phyloP scores from a whole-genome alignment of 2,329 filamentous ascomycete genomes.

The Phialemoniopsis sp. region DNA sequence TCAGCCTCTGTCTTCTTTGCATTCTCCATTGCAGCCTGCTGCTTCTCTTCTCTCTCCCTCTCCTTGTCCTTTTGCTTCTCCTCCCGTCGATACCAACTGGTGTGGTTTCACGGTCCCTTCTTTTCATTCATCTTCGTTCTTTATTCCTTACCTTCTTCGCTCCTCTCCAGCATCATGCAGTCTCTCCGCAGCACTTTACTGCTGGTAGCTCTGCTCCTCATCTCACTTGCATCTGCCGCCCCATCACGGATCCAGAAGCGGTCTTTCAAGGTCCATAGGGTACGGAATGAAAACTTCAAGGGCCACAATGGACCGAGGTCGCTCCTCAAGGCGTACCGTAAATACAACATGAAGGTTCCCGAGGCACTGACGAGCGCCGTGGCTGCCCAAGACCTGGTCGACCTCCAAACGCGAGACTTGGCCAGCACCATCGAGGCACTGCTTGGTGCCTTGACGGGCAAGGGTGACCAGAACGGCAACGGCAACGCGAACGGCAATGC shows the following conservation, averaged over 20 bases:
- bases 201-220: constrained; percentile 39
- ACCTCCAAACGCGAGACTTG: constrained; percentile 21
- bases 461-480: not conserved
- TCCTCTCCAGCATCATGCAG: constrained; percentile 13
- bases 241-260: constrained; percentile 41
- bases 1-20: not conserved
- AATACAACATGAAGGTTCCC: constrained; percentile 56
- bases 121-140: constrained; percentile 2
- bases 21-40: constrained; percentile 1
- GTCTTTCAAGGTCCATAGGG: constrained; percentile 59
- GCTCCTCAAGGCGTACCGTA: constrained; percentile 63
- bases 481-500: not conserved
- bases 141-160: constrained; percentile 5
- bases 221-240: constrained; percentile 40
- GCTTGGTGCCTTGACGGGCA: not conserved
- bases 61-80: constrained; percentile 2
- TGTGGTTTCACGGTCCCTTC: constrained; percentile 11
- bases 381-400: no score
- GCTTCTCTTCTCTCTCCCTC: constrained; percentile 1
- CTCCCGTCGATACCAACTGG: constrained; percentile 15
- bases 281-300: constrained; percentile 50
- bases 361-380: constrained; percentile 21
- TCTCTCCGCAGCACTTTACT: constrained; percentile 20
- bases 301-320: constrained; percentile 54
- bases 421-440: not conserved